Evolutionary conservation across 352 stramenopile genomes (phyloP).

Genomic region (Phytophthora pini): DNA sequence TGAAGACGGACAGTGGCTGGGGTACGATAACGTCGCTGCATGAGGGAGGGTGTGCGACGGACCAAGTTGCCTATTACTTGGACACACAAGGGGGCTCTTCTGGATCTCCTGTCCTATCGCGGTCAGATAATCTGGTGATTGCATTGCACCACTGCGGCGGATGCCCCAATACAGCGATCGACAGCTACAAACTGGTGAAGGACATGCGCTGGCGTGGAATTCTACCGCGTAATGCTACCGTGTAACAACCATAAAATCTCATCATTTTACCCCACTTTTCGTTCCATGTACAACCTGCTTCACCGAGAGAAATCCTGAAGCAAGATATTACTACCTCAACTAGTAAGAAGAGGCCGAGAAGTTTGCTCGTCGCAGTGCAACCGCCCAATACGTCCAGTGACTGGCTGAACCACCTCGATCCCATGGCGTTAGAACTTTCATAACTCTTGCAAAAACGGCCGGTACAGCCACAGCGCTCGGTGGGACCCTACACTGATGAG

Average conservation of each 20-base stretch:
- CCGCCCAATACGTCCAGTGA: constrained; percentile 19
- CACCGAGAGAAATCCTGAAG: neutral
- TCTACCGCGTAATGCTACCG: constrained; percentile 50
- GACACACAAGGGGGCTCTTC: constrained; percentile 80
- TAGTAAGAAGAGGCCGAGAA: constrained; percentile 14
- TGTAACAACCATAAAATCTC: constrained; percentile 1
- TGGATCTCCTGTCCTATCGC: constrained; percentile 68
- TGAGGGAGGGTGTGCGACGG: constrained; percentile 41
- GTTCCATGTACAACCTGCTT: neutral
- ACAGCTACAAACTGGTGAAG: constrained; percentile 59
- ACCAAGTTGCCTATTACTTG: constrained; percentile 75
- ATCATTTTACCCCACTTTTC: too few species aligned
- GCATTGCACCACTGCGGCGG: constrained; percentile 80
- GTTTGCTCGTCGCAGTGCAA: constrained; percentile 2
- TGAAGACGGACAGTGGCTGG: constrained; percentile 47
- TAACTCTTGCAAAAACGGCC: constrained; percentile 20
- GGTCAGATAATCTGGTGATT: constrained; percentile 65
- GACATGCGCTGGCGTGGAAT: constrained; percentile 48
- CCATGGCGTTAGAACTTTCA: constrained; percentile 29
- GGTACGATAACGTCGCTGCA: constrained; percentile 55
- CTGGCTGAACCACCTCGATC: constrained; percentile 23
- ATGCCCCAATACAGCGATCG: constrained; percentile 78
- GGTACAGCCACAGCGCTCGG: neutral
- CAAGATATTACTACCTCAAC: neutral
- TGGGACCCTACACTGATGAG: constrained; percentile 6